Evolutionary conservation across 2,329 filamentous ascomycete species (phyloP), one percentile per base, ranked within the genome.

Genomic region (Penicillium oxalicum): DNA sequence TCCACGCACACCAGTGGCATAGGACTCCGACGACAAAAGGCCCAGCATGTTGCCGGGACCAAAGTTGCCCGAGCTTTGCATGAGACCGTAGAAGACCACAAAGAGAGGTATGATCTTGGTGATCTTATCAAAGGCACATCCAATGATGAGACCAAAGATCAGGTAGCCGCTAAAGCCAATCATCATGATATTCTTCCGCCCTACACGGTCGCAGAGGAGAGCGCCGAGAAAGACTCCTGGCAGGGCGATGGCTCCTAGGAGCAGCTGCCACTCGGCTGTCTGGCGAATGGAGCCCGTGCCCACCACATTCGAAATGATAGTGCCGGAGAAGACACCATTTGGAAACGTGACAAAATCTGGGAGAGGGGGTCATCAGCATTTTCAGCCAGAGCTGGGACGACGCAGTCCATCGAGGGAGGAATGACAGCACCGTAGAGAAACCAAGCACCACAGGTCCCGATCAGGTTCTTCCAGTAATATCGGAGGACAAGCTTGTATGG

Each of bases 381-480:
- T 18, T 18, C 18, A 18, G 18, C 18, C 18, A 18, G 18, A 18
- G 18, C 18, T 18, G 18, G 18, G 18, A 18, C 18, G 18, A 18
- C 18, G 29, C 32, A 5, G 42, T 25, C 12, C 4, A 33, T 5
- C 35, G 12, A 39, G 7, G 2, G 2, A 18, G 5, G 34, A 25
- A 18, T n/a, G 28, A 47, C 25, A 26, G 29, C 54, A 61, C 62
- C 58, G 69, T 77, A 77, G 9, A 80, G 69, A 60, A 80, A 80
- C 76, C 77, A 81, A 43, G 78, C 77, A 8, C 76, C 71, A 47
- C 72, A 77, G 8, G 77, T 79, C 8, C 79, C 77, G 29, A 77
- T 64, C 9, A 82, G 62, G 2, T 72, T 65, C 56, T 72, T 76
- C 77, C 78, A 81, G 63, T 81, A 81, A 58, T 74, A 80, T 18